Percentiles rank a stretch among this genome's conserved stretches.
These are phyloP conservation scores for Yamagishiella unicocca DNA, from an alignment of 139 green algal genomes.

Conservation along the genomic window DNA sequence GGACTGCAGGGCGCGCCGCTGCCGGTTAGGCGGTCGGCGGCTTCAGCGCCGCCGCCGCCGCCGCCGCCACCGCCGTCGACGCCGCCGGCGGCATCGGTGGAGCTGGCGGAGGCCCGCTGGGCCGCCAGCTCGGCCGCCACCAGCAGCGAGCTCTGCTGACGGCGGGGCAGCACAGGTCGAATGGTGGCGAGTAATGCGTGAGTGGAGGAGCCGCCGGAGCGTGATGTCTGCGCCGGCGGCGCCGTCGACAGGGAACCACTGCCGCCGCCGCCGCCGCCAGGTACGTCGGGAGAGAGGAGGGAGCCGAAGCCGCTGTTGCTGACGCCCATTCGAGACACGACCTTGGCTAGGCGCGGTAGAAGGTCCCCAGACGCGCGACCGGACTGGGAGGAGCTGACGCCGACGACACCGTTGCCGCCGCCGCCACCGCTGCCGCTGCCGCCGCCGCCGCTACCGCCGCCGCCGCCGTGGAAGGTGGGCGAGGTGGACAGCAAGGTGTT, in stretches of 20 bases:
- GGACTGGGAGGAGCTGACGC: neutral
- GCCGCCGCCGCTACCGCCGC: neutral
- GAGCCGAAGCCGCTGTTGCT: neutral
- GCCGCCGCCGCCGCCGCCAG: neutral
- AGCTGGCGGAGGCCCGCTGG: neutral
- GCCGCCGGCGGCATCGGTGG: neutral
- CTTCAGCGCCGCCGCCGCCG: neutral
- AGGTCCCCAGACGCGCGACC: neutral
- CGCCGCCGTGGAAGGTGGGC: neutral
- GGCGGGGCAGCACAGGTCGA: constrained; percentile 3
- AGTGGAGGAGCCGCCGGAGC: neutral
- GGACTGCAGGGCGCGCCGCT: too few species aligned
- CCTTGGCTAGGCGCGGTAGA: neutral
- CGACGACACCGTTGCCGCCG: neutral
- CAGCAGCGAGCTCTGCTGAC: neutral
- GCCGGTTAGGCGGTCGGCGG: too few species aligned
- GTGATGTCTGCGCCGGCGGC: neutral
- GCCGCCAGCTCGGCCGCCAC: neutral
- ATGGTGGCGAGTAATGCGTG: neutral
- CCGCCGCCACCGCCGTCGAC: neutral
- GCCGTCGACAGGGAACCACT: neutral
- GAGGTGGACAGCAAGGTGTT: neutral
- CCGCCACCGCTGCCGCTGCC: neutral
- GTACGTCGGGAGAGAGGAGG: too few species aligned
- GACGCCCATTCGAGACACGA: neutral